These are phyloP conservation scores for Lactarius vividus DNA, from an alignment of 768 basidiomycete species.

Conservation along the genomic window DNA sequence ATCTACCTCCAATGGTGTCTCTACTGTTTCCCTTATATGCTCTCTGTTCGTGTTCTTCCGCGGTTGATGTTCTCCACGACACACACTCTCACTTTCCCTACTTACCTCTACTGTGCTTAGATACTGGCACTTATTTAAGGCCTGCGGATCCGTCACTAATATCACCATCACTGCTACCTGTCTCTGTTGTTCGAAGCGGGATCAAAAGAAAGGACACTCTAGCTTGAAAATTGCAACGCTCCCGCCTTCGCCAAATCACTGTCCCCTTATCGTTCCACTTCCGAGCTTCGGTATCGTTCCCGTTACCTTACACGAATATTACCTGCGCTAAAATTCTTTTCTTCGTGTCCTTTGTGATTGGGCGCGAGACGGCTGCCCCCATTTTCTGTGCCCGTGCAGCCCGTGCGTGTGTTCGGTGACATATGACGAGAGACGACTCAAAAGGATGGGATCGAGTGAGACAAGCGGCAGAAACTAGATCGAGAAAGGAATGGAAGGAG, in stretches of 20 bases:
- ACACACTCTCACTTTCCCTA: not conserved
- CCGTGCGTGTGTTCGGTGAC: not conserved
- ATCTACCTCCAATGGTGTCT: too few species aligned
- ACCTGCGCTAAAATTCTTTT: too few species aligned
- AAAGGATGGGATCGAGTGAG: too few species aligned
- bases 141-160: not conserved
- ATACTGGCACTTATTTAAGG: not conserved
- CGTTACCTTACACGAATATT: not conserved
- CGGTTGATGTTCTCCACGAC: not conserved
- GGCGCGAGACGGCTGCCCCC: too few species aligned
- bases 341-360: too few species aligned
- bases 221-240: too few species aligned
- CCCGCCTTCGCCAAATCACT: not conserved
- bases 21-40: not conserved
- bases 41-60: not conserved
- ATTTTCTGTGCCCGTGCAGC: not conserved
- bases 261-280: not conserved
- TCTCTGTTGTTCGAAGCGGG: not conserved
- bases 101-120: not conserved
- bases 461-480: not conserved
- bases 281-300: too few species aligned
- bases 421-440: too few species aligned
- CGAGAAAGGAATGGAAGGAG: too few species aligned
- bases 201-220: not conserved
- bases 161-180: not conserved